Evolutionary conservation across 139 green algal species (phyloP), one percentile per base, ranked within the genome.

Genomic region (Chlorella sp.): DNA sequence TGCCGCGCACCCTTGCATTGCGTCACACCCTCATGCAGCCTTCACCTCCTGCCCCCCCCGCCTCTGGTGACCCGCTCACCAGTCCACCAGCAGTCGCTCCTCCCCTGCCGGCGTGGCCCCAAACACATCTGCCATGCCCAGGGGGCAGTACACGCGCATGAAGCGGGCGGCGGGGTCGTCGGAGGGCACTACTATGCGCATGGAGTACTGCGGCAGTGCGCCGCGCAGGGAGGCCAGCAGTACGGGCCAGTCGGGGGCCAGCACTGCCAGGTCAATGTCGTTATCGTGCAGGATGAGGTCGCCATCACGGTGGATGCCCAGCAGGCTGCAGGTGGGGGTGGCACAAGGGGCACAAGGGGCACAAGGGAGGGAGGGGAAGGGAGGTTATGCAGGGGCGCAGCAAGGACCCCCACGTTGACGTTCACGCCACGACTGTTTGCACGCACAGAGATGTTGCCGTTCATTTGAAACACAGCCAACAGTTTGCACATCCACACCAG

Each of bases 191-290:
- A 92, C 91, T 16, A 84, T 28, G 53, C 39, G 36, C 57, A 91
- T 69, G 57, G 22, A 60, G 75, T 91, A 91, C 73, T 79, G 53
- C 24, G 88, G 91, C 66, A 95, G 83, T 4, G 69, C 64, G 39
- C 24, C 75, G 40, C 40, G 80, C 40, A 95, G 88, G 0, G 30
- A 11, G 0, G 37, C 37, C 48, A 92, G 81, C 81, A 95, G 86
- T 5, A 2, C 34, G 18, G 86, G 76, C 92, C 92, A 95, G 60
- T 95, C 85, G 9, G 93, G 90, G 39, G 95, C 39, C 22, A 92
- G 42, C 24, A 95, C 75, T 15, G 94, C 93, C 12, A 95, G n/a
- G 73, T 95, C 93, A 5, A 93, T 79, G 82, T 95, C 93, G 86
- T 95, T 95, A 86, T 95, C 93, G 86, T 95, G 85, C 34, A 90